Base-by-base conservation (phyloP, 108 stramenopile species). In the Chaetoceros tenuissimus region DNA sequence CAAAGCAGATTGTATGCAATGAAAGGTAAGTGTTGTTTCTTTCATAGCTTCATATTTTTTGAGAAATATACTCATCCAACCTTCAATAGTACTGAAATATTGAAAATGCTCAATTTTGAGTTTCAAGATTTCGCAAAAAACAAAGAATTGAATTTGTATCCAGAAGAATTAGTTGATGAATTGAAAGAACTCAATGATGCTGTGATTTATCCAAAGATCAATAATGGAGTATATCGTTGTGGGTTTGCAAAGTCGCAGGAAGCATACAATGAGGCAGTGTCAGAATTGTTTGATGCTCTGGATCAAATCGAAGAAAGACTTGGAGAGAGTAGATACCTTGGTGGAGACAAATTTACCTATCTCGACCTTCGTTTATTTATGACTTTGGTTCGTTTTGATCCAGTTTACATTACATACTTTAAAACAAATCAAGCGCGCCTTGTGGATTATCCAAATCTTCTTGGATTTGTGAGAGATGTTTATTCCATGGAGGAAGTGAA, bases 1-100 rank as follows among this genome's bases (percentile, higher is more conserved):
- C 63, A 10, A 64, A 81, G n/a, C 85, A 77, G 1, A 95, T 98
- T 49, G 97, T 98, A 21, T 80, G 73, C 68, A 96, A 96, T 62
- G 97, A 98, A 77, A 84, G 81, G 3, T 62, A n/a, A n/a, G n/a
- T n/a, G n/a, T n/a, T n/a, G n/a, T n/a, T n/a, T n/a, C n/a, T n/a
- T n/a, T n/a, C n/a, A n/a, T n/a, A n/a, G n/a, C n/a, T n/a, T n/a
- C n/a, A n/a, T n/a, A n/a, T n/a, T n/a, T n/a, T n/a, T n/a, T n/a
- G n/a, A n/a, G n/a, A n/a, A n/a, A n/a, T n/a, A n/a, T n/a, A n/a
- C n/a, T n/a, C n/a, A n/a, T n/a, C n/a, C n/a, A n/a, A n/a, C n/a
- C n/a, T n/a, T n/a, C n/a, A n/a, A n/a, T n/a, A n/a, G n/a, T n/a
- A n/a, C 84, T 5, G 95, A 98, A 34, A 98, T 98, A 48, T 84